A percentile compares a stretch with the other conserved stretches of the same genome.
These are phyloP conservation scores for Solanum sparsipilum DNA, from an alignment of 257 asterid species.

Conservation along the genomic window DNA sequence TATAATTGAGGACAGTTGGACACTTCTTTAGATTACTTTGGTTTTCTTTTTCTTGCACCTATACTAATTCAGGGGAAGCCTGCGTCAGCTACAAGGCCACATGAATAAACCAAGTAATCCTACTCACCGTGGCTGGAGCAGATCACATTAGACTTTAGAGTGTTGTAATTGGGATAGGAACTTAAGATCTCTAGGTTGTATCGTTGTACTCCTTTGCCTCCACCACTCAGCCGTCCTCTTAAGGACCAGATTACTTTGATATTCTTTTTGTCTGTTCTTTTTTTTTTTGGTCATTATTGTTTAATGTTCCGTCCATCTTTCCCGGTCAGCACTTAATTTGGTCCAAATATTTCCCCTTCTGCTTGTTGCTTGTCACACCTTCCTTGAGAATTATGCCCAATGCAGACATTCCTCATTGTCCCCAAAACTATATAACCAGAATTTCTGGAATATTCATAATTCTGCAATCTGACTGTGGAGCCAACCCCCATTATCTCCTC, in stretches of 20 bases:
- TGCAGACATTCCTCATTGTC: neutral
- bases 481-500: neutral
- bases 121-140: neutral
- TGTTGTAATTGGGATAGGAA: neutral
- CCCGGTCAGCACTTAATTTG: neutral
- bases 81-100: neutral
- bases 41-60: neutral
- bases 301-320: neutral
- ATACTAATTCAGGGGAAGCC: neutral
- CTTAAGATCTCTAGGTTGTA: neutral
- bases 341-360: neutral
- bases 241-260: neutral
- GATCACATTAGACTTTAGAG: neutral
- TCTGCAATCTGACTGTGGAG: neutral
- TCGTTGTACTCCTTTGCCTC: neutral
- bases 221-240: neutral
- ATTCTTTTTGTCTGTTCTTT: neutral
- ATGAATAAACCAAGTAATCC: neutral
- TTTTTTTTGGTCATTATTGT: neutral
- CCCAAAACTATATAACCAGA: neutral
- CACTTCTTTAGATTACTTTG: neutral
- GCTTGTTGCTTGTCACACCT: neutral
- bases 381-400: neutral
- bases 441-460: neutral
- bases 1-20: neutral